Evolutionary conservation across 2,329 filamentous ascomycete genomes (phyloP).

Genomic region (Calonectria hawksworthii): DNA sequence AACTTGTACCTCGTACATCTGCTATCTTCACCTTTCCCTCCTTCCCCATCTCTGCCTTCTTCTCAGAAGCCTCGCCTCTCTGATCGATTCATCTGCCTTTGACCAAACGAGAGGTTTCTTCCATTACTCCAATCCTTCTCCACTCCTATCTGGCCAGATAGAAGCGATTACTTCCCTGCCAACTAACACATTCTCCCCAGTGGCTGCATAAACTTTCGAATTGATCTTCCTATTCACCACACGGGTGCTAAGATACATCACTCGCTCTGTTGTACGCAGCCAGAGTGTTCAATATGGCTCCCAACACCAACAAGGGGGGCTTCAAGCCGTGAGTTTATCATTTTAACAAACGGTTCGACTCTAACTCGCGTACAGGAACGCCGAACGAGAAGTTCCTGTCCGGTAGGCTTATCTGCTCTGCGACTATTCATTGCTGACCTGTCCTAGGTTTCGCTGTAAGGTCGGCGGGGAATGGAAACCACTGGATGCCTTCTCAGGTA

Average conservation of each 20-base stretch:
- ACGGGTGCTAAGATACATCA: neutral
- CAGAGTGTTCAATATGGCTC: slow-evolving; percentile 11
- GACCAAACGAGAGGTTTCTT: neutral
- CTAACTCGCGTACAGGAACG: slow-evolving; percentile 24
- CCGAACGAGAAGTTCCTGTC: slow-evolving; percentile 3
- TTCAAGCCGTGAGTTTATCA: slow-evolving; percentile 31
- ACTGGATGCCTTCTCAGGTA: slow-evolving; percentile 49
- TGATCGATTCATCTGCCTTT: neutral
- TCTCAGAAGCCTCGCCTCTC: neutral
- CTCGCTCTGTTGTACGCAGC: neutral
- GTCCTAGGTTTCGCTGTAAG: slow-evolving; percentile 51
- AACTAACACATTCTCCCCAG: neutral
- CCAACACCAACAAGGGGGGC: slow-evolving; percentile 29
- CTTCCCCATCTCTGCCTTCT: neutral
- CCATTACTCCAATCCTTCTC: neutral
- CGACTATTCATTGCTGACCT: neutral
- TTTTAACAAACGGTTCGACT: neutral
- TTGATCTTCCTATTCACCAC: neutral
- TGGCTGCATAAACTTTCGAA: neutral
- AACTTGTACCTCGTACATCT: neutral
- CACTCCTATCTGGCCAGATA: neutral
- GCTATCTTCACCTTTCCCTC: neutral
- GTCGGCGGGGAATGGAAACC: slow-evolving; percentile 54
- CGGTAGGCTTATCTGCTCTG: slow-evolving; percentile 18
- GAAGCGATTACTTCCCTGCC: neutral